Percentiles rank a stretch among this genome's conserved stretches.
phyloP scores from a whole-genome alignment of 1,139 yeast genomes.

The Candida sanyaensis region DNA sequence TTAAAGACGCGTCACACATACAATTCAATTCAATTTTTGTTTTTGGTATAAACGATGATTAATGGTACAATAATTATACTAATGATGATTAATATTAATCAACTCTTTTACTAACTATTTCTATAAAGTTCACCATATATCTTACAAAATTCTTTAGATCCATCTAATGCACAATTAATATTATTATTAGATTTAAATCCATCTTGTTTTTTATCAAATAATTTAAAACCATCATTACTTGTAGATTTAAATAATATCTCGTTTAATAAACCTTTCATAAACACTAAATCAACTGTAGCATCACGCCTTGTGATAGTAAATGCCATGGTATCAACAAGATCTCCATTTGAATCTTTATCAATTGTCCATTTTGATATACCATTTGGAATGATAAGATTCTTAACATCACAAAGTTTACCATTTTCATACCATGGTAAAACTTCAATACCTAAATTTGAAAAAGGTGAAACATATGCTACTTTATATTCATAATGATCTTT shows the following conservation, averaged over 20 bases:
- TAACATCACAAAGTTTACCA: slow-evolving; percentile 19
- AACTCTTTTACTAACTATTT: no score
- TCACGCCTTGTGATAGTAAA: slow-evolving; percentile 36
- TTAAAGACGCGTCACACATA: background rate
- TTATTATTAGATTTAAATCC: slow-evolving; percentile 1
- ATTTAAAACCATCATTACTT: background rate
- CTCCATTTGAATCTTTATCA: slow-evolving; percentile 15
- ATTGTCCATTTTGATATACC: slow-evolving; percentile 34
- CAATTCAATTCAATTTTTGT: background rate
- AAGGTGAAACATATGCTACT: slow-evolving; percentile 32
- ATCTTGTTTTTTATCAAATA: slow-evolving; percentile 2
- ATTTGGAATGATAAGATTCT: slow-evolving; percentile 35
- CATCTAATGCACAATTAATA: slow-evolving; percentile 19
- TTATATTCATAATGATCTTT: slow-evolving; percentile 28
- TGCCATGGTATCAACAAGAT: slow-evolving; percentile 29
- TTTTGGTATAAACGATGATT: no score
- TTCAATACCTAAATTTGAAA: slow-evolving; percentile 38
- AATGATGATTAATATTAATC: no score
- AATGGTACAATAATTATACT: no score
- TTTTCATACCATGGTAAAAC: slow-evolving; percentile 36
- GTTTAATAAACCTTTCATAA: slow-evolving; percentile 31
- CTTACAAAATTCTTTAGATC: slow-evolving; percentile 20
- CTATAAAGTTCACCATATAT: slow-evolving; percentile 16
- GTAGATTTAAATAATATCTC: background rate
- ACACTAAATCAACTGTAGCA: slow-evolving; percentile 32